Evolutionary conservation across 805 yeast genomes (phyloP).

Genomic region (Candida andamanensis): DNA sequence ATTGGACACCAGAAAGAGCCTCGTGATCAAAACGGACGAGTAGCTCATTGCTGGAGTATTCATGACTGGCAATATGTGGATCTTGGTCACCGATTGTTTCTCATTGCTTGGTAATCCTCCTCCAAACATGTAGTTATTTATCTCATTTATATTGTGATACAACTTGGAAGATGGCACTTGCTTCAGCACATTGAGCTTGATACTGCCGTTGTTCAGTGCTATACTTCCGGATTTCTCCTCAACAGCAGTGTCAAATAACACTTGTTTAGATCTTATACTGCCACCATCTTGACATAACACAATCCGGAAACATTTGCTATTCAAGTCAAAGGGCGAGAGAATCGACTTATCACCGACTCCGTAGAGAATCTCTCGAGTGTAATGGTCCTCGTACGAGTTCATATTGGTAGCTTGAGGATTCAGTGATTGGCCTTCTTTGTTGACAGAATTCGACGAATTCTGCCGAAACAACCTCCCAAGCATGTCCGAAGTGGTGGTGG

Average conservation of each 20-base stretch:
- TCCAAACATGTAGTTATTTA: conserved; percentile 53
- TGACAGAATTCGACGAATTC: conserved; percentile 10
- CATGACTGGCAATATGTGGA: conserved; percentile 43
- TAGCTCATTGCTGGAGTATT: conserved; percentile 26
- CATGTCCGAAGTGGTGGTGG: too few relatives aligned
- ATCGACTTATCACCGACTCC: conserved; percentile 32
- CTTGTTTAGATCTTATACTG: conserved; percentile 40
- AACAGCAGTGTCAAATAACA: conserved; percentile 42
- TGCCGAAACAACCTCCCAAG: conserved; percentile 35
- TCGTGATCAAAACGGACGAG: conserved; percentile 40
- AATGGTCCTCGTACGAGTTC: conserved; percentile 39
- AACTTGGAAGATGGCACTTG: conserved; percentile 23
- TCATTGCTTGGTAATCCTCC: conserved; percentile 50
- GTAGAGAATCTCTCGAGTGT: conserved; percentile 43
- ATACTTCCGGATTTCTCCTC: conserved; percentile 14
- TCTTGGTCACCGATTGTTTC: conserved; percentile 37
- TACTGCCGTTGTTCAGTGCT: not conserved
- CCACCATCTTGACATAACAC: conserved; percentile 51
- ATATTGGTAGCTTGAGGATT: conserved; percentile 2
- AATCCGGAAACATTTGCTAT: conserved; percentile 33
- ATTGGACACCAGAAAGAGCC: conserved; percentile 38
- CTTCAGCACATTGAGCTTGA: not conserved
- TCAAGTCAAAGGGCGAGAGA: conserved; percentile 22
- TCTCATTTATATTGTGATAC: conserved; percentile 40
- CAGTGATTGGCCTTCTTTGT: conserved; percentile 4